These are phyloP conservation scores for Corylus heterophylla DNA, from an alignment of 306 rosid species.

Conservation along the genomic window DNA sequence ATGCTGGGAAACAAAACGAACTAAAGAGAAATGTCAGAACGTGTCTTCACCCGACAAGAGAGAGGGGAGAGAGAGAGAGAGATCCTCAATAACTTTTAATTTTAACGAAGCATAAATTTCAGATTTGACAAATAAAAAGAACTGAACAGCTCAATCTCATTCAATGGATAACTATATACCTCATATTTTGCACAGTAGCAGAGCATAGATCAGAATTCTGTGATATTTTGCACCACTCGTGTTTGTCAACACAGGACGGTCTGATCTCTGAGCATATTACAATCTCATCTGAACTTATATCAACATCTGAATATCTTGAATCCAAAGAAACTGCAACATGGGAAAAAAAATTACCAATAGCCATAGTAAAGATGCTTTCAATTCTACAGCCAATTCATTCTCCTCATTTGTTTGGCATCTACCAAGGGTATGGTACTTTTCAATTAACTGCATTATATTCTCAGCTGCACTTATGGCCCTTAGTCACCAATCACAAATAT, in stretches of 20 bases:
- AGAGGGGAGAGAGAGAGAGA: too few species aligned
- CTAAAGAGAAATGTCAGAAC: too few species aligned
- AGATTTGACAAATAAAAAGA: slow-evolving; percentile 11
- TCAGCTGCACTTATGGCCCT: neutral
- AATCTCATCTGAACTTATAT: slow-evolving; percentile 57
- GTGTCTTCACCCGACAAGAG: too few species aligned
- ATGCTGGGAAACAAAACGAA: too few species aligned
- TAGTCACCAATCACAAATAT: neutral
- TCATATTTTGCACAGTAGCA: slow-evolving; percentile 62
- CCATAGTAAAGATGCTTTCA: slow-evolving; percentile 15
- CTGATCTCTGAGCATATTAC: slow-evolving; percentile 55
- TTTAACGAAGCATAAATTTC: neutral
- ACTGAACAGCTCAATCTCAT: slow-evolving; percentile 7
- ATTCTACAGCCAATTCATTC: neutral
- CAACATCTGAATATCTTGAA: slow-evolving; percentile 56
- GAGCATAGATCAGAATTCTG: slow-evolving; percentile 66
- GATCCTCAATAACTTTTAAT: neutral
- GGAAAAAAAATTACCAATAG: slow-evolving; percentile 11
- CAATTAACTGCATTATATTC: slow-evolving; percentile 5
- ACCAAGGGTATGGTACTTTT: neutral
- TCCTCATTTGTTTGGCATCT: neutral
- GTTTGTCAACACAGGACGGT: slow-evolving; percentile 46
- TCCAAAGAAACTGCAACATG: slow-evolving; percentile 59
- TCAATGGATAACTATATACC: slow-evolving; percentile 36
- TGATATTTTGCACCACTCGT: slow-evolving; percentile 71